Base-by-base conservation (phyloP, 2,329 filamentous ascomycete genomes). In the Penicillium sp. region DNA sequence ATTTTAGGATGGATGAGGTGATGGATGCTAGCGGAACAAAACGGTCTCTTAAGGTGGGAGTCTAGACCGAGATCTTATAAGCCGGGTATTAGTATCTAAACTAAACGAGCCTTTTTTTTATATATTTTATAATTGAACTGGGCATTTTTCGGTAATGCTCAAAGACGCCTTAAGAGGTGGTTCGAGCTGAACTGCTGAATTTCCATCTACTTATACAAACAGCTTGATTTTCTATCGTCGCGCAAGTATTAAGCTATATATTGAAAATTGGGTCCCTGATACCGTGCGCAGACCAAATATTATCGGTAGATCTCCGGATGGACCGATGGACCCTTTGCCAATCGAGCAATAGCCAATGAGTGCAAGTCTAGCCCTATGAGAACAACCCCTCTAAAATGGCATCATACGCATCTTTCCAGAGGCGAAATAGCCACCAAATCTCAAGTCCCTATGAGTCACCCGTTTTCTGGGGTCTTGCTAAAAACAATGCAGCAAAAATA, bases 311-410 rank as follows among this genome's bases (percentile, higher is more conserved):
- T 37, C n/a, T 37, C 15, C 21, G 21, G 36, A 21, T 13, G 21
- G 36, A 21, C 36, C 36, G 36, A 24, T 40, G 36, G 26, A n/a
- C n/a, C n/a, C n/a, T n/a, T n/a, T 40, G 36, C 21, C n/a, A 26
- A 40, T 26, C 20, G 12, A 7, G 21, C 3, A 24, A 7, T 8
- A 26, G 23, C 36, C 36, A 40, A 40, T 40, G 4, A 8, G 21
- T 13, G 10, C 34, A 13, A 34, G 7, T 18, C 7, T 24, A 21
- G 4, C 13, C 2, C 18, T 13, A 40, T 40, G 36, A 40, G 36
- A 40, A 40, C 36, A 40, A 21, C 36, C n/a, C 21, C 20, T 40
- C 36, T 40, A 40, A 40, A 40, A 40, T 40, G 36, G 36, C 36
- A 40, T 40, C 36, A 40, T 40, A n/a, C 26, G 36, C 36, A 27